Conservation (phyloP, 148 eudicot species). For the Rhododendron ferrugineum region DNA sequence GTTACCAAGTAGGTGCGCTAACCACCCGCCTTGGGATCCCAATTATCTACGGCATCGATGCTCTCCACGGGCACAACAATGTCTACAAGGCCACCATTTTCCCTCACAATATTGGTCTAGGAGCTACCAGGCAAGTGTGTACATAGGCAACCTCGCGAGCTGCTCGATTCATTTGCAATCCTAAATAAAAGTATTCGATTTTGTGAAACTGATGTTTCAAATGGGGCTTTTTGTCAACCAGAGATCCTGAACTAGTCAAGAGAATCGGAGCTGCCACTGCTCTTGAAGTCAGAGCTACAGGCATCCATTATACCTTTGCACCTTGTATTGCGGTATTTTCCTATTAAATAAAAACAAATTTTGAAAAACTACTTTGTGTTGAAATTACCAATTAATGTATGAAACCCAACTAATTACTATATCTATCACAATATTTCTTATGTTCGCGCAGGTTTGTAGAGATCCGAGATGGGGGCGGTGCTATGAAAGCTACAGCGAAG, state of each 20-base stretch:
- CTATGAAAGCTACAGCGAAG: conserved; percentile 72
- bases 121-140: background rate
- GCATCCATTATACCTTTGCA: background rate
- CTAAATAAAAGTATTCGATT: background rate
- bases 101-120: background rate
- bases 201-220: background rate
- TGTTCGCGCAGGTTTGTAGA: conserved; percentile 42
- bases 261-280: background rate
- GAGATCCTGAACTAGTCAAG: background rate
- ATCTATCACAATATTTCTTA: background rate
- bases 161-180: no score
- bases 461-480: conserved; percentile 85
- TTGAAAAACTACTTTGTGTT: background rate
- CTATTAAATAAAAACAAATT: background rate
- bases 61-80: background rate
- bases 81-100: background rate
- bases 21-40: background rate
- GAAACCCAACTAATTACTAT: background rate
- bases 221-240: background rate
- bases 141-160: background rate
- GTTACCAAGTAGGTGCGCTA: background rate
- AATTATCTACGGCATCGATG: background rate
- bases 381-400: background rate
- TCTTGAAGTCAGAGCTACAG: background rate
- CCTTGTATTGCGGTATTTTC: background rate